Conservation (phyloP, 768 basidiomycete genomes). For the Auricularia cornea region DNA sequence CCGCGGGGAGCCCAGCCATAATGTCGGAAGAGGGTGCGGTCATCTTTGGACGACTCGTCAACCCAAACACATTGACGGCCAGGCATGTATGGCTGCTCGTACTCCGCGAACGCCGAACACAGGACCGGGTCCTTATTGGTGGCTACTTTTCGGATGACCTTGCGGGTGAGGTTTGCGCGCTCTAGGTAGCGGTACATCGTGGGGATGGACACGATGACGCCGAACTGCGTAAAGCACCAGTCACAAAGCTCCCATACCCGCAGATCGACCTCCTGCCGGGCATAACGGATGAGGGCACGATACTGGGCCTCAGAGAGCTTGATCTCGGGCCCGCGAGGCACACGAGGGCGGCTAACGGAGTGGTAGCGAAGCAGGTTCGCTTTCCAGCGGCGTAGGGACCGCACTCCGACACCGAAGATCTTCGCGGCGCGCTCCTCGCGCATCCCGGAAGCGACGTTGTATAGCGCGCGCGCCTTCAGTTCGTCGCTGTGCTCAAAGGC, state of each 20-base stretch:
- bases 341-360: not conserved
- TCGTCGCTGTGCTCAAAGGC: not conserved
- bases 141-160: not conserved
- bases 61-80: constrained; percentile 9
- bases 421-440: not conserved
- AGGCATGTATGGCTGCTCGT: not conserved
- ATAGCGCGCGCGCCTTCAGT: not conserved
- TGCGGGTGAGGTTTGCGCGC: not conserved
- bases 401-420: not conserved
- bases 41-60: constrained; percentile 24
- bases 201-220: not conserved
- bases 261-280: not conserved
- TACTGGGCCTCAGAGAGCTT: not conserved
- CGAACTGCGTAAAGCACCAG: not conserved
- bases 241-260: not conserved
- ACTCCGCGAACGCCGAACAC: not conserved
- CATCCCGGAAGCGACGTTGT: not conserved
- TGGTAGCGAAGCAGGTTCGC: not conserved
- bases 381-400: not conserved
- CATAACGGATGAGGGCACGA: not conserved
- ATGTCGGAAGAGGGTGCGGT: constrained; percentile 16
- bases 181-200: not conserved
- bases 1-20: constrained; percentile 16
- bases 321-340: not conserved
- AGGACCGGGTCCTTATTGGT: not conserved